Evolutionary conservation across 2,329 filamentous ascomycete species (phyloP), one percentile per base, ranked within the genome.

Genomic region (Paraphaeosphaeria minitans): DNA sequence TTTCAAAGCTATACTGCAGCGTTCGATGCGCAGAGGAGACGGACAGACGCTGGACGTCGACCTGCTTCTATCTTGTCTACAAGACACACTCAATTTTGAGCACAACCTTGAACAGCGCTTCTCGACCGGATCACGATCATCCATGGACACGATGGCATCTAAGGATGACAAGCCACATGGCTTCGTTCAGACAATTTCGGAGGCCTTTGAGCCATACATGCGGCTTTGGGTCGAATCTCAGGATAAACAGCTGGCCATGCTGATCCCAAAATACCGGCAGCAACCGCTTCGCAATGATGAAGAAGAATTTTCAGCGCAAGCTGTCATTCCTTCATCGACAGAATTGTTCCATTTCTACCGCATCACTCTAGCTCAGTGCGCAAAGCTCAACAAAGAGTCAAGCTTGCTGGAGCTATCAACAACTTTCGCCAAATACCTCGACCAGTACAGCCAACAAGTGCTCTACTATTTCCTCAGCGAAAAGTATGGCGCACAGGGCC

Each of bases 291-390:
- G 93, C 42, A 87, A 91, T 3, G 81, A 85, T 0, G 95, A 97
- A 65, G 95, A 99, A 67, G 95, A 99, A 56, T 98, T 98, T 75
- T 91, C 92, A 43, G 83, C 91, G 0, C 92, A 96, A 74, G 88
- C 92, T 46, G 94, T 99, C 57, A 94, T 97, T 58, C 84, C 90
- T 1, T 98, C 95, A 0, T 96, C 95, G 3, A 97, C 96, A 47
- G 95, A 99, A 73, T 85, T 99, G 0, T 99, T 99, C 78, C 92
- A 97, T 70, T 97, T 97, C 74, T 99, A 99, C 79, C 92, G 96
- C 61, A 85, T 94, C 59, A 94, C 92, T 0, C 80, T 99, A 37
- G 92, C 93, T 3, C 95, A 99, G 78, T 99, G 95, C 77, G 93
- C 95, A 4, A 98, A 97, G 76, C 83, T 99, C 0, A 98, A 95